Conservation (phyloP, 139 green algal genomes). For the Chlorella sorokiniana region DNA sequence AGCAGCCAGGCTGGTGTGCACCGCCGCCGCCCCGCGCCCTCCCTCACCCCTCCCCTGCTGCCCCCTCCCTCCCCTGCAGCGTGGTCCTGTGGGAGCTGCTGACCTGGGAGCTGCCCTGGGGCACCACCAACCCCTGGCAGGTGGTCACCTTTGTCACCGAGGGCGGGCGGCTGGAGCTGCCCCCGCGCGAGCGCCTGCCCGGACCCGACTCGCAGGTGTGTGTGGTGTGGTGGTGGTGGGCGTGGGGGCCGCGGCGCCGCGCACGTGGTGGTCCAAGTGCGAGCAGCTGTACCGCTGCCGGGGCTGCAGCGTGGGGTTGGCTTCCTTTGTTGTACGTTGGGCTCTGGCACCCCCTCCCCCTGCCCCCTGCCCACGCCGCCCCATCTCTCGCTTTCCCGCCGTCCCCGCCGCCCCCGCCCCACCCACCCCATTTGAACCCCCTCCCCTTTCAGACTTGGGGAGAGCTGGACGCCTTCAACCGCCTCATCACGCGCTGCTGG, state of each 20-base stretch:
- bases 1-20: background rate
- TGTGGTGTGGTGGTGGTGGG: no score
- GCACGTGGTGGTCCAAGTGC: no score
- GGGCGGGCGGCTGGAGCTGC: slow-evolving; percentile 65
- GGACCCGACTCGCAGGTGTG: slow-evolving; percentile 35
- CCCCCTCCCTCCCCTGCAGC: slow-evolving; percentile 32
- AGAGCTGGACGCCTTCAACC: slow-evolving; percentile 53
- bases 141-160: slow-evolving; percentile 65
- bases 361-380: background rate
- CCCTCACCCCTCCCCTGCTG: background rate
- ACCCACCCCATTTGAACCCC: no score
- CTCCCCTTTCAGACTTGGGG: slow-evolving; percentile 30
- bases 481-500: slow-evolving; percentile 80
- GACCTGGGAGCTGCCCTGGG: slow-evolving; percentile 86
- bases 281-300: no score
- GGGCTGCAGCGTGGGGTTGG: no score
- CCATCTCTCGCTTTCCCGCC: no score
- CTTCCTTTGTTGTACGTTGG: no score
- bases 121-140: slow-evolving; percentile 62
- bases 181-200: slow-evolving; percentile 49
- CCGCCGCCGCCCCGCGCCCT: background rate
- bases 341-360: background rate
- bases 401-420: no score
- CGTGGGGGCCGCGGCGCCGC: no score
- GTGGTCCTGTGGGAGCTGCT: slow-evolving; percentile 66